Evolutionary conservation across 257 asterid species (phyloP), one percentile per base, ranked within the genome.

Genomic region (Solanum ossicruentum): DNA sequence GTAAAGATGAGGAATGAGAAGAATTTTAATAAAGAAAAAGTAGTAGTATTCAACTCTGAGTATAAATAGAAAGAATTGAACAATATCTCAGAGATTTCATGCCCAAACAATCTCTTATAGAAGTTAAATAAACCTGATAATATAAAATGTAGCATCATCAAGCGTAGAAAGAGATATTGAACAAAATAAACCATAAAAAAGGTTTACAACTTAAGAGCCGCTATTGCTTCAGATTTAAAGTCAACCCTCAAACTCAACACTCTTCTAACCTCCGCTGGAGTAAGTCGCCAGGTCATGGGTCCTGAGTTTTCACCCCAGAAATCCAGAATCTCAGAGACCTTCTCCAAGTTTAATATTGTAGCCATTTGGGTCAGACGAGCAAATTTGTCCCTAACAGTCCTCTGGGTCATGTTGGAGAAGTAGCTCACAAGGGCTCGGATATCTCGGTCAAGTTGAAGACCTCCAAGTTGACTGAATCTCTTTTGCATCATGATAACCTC

Each of bases 231-330:
- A 51, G 98, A 93, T 86, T 91, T 95, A 85, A 96, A 96, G 88
- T 96, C 98, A 52, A 95, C 97, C 87, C 99, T 89, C 57, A 96
- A 93, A 32, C 97, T 94, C 90, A 96, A 86, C 21, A 95, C 96
- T 86, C 98, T 89, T 87, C 98, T 92, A 32, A 96, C 99, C 93
- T 96, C 98, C 12, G 98, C 98, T 51, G 99, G 98, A 87, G 98
- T 95, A 23, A 96, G 89, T 86, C 98, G 91, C 98, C 99, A 96
- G 55, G 99, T 95, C 98, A 96, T 93, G 80, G 98, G 98, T 86
- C 98, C 98, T 10, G 98, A 91, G 88, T 96, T 95, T 90, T 96
- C 99, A 49, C 99, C 97, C 99, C 99, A 96, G 93, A 96, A 96
- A 89, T 96, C 99, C 89, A 96, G 89, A 86, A 96, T 96, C 90